Evolutionary conservation across 768 basidiomycete species (phyloP).

Genomic region (Asterophora parasitica): DNA sequence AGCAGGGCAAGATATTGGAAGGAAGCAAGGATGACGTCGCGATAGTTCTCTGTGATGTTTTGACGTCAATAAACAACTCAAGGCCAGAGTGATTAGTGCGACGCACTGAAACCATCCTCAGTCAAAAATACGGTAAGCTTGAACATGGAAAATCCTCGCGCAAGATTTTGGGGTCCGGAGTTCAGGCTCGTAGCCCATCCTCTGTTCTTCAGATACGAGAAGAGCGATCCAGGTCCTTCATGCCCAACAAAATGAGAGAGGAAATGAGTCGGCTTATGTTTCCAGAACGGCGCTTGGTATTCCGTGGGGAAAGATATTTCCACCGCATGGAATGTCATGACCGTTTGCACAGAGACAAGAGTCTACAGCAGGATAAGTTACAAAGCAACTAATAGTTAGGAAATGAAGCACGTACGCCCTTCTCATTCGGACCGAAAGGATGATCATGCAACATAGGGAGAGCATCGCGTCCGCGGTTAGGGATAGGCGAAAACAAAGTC

Average conservation of each 20-base stretch:
- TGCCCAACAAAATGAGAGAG: constrained; percentile 84
- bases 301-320: constrained; percentile 80
- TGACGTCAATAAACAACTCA: background rate
- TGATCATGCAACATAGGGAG: constrained; percentile 64
- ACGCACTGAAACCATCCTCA: constrained; percentile 78
- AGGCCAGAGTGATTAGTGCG: background rate
- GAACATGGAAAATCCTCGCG: constrained; percentile 85
- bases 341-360: constrained; percentile 80
- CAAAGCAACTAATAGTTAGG: background rate
- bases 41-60: constrained; percentile 59
- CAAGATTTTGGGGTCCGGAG: constrained; percentile 65
- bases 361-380: constrained; percentile 39
- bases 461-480: constrained; percentile 56
- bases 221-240: constrained; percentile 88
- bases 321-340: constrained; percentile 80
- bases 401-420: constrained; percentile 48
- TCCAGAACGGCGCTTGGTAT: constrained; percentile 69
- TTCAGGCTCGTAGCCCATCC: constrained; percentile 81
- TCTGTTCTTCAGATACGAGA: constrained; percentile 84
- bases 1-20: constrained; percentile 80
- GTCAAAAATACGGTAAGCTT: constrained; percentile 81
- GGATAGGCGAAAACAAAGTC: constrained; percentile 66
- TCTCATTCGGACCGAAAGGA: constrained; percentile 68
- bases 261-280: constrained; percentile 72
- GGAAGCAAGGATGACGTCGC: constrained; percentile 57